Base-by-base conservation (phyloP, 169 alveolate genomes). In the Ophryocystis elektroscirrha region DNA sequence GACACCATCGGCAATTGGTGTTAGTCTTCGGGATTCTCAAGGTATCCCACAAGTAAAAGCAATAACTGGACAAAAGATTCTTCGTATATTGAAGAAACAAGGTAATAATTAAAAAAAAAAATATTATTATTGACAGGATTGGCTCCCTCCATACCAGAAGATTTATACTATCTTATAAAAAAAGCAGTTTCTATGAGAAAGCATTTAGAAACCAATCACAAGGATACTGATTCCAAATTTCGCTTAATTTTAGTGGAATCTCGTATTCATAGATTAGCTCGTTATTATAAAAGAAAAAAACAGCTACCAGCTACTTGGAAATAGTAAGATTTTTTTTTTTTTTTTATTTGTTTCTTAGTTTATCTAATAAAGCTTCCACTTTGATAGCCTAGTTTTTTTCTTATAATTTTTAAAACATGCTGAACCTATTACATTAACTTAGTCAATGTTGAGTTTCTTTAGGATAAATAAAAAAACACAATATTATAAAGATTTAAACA, bases 81-180 rank as follows among this genome's bases (percentile, higher is more conserved):
- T 88, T 52, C 79, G 98, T 57, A 85, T 93, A 65, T 74, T 93
- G 64, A 87, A 87, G 79, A 77, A 70, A 51, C 86, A 84, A 45
- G 97, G 93, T 70, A 61, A 9, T 54, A 47, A 24, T 26, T 37
- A 35, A 36, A 22, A 2, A 38, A 3, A n/a, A 32, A 59, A 23
- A 18, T 9, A 37, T 50, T 49, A 42, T 42, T 16, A 29, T 5
- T 24, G 1, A 5, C 36, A 73, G 83, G 94, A 35, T 55, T 89
- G 52, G 97, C 96, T 49, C 96, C 97, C 36, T 83, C 82, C 59
- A 78, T 93, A 63, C 98, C 98, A 19, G 98, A 93, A 78, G 98
- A 93, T 66, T 73, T 93, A 43, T 87, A 93, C 80, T 84, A 78
- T 73, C 65, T 93, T 71, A 90, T 93, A 65, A 93, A 89, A 79